Evolutionary conservation across 306 rosid genomes (phyloP).

Genomic region (Psophocarpus tetragonolobus): DNA sequence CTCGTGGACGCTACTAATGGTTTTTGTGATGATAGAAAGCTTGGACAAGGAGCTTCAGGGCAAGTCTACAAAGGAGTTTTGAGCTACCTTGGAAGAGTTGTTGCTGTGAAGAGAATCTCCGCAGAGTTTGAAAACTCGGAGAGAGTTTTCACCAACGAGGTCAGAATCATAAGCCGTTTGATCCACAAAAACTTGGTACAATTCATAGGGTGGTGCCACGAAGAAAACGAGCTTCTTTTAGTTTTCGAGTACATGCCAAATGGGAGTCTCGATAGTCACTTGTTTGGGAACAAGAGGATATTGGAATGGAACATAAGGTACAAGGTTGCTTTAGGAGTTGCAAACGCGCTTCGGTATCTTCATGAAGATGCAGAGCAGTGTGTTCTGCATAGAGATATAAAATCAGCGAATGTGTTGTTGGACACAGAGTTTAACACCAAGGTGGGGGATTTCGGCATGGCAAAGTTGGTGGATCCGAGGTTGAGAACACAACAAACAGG

Average conservation of each 20-base stretch:
- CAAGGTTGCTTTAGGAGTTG: constrained; percentile 46
- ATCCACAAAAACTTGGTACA: constrained; percentile 58
- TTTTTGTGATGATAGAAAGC: constrained; percentile 44
- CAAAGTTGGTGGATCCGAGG: constrained; percentile 52
- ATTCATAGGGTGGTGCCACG: constrained; percentile 67
- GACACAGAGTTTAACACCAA: constrained; percentile 56
- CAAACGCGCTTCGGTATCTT: constrained; percentile 55
- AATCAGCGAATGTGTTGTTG: constrained; percentile 57
- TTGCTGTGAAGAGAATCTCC: constrained; percentile 60
- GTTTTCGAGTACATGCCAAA: constrained; percentile 59
- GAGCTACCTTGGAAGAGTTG: constrained; percentile 28
- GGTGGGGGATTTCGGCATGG: constrained; percentile 65
- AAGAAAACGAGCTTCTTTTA: constrained; percentile 43
- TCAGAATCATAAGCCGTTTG: constrained; percentile 57
- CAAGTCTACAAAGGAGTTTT: constrained; percentile 54
- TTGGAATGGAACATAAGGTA: constrained; percentile 49
- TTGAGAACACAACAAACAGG: constrained; percentile 41
- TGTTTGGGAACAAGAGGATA: constrained; percentile 42
- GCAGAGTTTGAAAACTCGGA: constrained; percentile 42
- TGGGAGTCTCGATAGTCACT: constrained; percentile 55
- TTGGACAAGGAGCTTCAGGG: constrained; percentile 66
- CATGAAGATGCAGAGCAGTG: constrained; percentile 62
- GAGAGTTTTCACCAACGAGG: constrained; percentile 50
- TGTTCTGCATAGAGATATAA: constrained; percentile 62
- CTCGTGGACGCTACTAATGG: constrained; percentile 46